A percentile compares a stretch with the other conserved stretches of the same genome.
phyloP scores from a whole-genome alignment of 352 stramenopile species.

The Lagenidium sp. region DNA sequence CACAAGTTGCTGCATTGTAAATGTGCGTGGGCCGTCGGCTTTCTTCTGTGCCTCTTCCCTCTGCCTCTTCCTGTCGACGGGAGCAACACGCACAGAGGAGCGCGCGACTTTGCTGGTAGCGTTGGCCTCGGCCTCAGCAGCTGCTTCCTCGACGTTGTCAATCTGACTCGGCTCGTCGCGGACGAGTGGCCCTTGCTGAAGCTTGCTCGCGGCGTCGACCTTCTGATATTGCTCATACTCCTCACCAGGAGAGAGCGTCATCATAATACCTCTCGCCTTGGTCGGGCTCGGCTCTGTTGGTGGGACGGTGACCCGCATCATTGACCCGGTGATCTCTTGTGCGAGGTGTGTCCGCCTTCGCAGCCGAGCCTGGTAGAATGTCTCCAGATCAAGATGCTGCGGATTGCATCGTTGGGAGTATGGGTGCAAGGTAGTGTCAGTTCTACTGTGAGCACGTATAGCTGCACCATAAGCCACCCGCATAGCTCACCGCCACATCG shows the following conservation, averaged over 20 bases:
- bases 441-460: no score
- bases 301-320: slow-evolving; percentile 20
- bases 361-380: slow-evolving; percentile 41
- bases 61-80: no score
- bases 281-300: slow-evolving; percentile 15
- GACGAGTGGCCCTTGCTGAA: slow-evolving; percentile 13
- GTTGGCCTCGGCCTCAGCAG: not conserved
- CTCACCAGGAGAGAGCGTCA: slow-evolving; percentile 57
- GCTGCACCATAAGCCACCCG: no score
- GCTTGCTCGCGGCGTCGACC: slow-evolving; percentile 26
- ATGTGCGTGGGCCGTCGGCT: not conserved
- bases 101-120: not conserved
- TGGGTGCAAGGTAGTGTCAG: no score
- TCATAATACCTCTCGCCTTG: slow-evolving; percentile 36
- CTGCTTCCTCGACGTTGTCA: slow-evolving; percentile 7
- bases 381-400: slow-evolving; percentile 46
- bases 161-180: slow-evolving; percentile 12
- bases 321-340: slow-evolving; percentile 37
- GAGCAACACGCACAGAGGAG: no score
- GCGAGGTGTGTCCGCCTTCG: slow-evolving; percentile 41
- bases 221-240: slow-evolving; percentile 71
- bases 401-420: no score
- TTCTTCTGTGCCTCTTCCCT: no score
- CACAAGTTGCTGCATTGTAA: not conserved
- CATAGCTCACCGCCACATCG: no score